phyloP scores from a whole-genome alignment of 2,329 filamentous ascomycete species.

The Orbilia javanica region DNA sequence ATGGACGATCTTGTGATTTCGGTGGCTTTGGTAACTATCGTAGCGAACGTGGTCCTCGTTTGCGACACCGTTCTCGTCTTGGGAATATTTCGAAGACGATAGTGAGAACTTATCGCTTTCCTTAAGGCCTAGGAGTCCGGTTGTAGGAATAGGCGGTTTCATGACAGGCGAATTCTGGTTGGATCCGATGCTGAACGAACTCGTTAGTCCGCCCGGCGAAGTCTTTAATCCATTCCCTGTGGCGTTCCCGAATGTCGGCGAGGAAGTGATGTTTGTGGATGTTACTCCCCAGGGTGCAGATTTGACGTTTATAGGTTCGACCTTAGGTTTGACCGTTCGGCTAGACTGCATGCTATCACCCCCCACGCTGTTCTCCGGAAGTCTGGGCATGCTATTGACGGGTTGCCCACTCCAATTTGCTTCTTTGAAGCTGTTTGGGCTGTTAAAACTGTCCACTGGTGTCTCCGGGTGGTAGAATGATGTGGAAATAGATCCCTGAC shows the following conservation, averaged over 20 bases:
- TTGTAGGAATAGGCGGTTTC: constrained; percentile 14
- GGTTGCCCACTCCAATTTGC: constrained; percentile 29
- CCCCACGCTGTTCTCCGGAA: constrained; percentile 39
- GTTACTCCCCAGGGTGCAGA: constrained; percentile 52
- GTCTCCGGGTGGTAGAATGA: constrained; percentile 56
- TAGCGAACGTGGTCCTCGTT: background rate
- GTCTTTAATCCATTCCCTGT: constrained; percentile 24
- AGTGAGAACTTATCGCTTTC: constrained; percentile 33
- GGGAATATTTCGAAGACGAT: constrained; percentile 42
- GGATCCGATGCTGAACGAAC: constrained; percentile 42
- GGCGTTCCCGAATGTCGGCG: constrained; percentile 44
- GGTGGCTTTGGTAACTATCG: constrained; percentile 21
- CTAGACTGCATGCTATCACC: constrained; percentile 34
- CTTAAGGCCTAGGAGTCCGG: background rate
- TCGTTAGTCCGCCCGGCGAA: constrained; percentile 39
- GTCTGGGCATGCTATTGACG: constrained; percentile 15
- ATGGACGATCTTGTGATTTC: constrained; percentile 8
- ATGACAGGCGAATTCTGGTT: constrained; percentile 46
- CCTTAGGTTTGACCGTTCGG: constrained; percentile 27
- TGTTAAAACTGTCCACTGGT: constrained; percentile 53
- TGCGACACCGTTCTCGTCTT: constrained; percentile 29
- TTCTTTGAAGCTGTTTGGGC: constrained; percentile 50
- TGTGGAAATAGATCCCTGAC: constrained; percentile 43
- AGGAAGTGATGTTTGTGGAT: constrained; percentile 42
- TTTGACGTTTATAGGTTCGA: constrained; percentile 49